Evolutionary conservation across 2,329 filamentous ascomycete genomes (phyloP).

Genomic region (Aspergillus brunneoviolaceus): DNA sequence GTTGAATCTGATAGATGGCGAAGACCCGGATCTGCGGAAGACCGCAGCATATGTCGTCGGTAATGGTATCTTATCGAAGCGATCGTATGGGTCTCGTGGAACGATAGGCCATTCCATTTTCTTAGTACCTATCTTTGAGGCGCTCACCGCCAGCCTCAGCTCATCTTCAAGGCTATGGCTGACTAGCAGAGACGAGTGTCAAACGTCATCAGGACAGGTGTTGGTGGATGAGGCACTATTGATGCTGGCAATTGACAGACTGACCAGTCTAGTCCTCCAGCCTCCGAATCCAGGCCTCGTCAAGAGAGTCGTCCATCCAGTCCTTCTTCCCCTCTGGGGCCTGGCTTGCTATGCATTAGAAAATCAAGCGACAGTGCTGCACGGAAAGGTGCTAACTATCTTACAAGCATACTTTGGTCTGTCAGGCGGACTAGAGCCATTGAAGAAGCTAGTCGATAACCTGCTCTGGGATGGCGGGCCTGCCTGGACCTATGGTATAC

Average conservation of each 20-base stretch:
- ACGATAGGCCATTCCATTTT: constrained; percentile 45
- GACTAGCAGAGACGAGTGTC: not conserved
- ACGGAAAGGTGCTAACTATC: constrained; percentile 33
- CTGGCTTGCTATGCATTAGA: constrained; percentile 39
- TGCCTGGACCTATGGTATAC: constrained; percentile 37
- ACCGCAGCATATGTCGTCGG: constrained; percentile 46
- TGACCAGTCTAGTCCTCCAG: constrained; percentile 38
- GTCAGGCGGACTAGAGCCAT: constrained; percentile 35
- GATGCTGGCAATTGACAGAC: constrained; percentile 33
- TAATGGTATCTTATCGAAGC: constrained; percentile 45
- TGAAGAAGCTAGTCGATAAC: constrained; percentile 42
- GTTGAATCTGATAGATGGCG: constrained; percentile 40
- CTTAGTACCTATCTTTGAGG: constrained; percentile 41
- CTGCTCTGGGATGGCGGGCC: constrained; percentile 42
- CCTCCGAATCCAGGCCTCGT: constrained; percentile 46
- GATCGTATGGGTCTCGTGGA: constrained; percentile 39
- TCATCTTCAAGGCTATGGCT: constrained; percentile 30
- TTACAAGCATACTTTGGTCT: constrained; percentile 44
- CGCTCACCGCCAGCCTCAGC: constrained; percentile 35
- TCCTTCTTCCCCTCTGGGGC: constrained; percentile 45
- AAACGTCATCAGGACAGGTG: constrained; percentile 9
- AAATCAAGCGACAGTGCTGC: constrained; percentile 23
- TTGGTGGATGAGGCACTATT: constrained; percentile 32
- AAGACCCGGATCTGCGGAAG: constrained; percentile 40
- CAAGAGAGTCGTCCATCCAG: constrained; percentile 41